Evolutionary conservation across 1,284 basidiomycete genomes (phyloP), one percentile per base, ranked within the genome.

Genomic region (Moniliophthora roreri): DNA sequence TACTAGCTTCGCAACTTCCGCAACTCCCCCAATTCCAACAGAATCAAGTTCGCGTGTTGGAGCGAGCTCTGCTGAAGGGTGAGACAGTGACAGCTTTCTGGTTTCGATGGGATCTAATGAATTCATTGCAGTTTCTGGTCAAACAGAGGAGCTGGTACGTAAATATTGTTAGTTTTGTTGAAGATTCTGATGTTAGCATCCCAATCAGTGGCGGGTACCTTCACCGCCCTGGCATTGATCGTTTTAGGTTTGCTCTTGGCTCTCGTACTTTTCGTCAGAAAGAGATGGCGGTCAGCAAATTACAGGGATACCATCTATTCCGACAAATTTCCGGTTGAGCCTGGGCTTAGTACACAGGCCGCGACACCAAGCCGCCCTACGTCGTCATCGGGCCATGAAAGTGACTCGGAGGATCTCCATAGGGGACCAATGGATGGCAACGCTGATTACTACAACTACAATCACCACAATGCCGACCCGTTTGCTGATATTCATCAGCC

Each of bases 141-240:
- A 34, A 75, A 78, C 51, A 77, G 74, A 58, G 71, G 66, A 23
- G 76, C 74, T 8, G 52, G 56, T 54, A 41, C 2, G 55, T 24
- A 16, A 9, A 28, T 4, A 41, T 20, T 26, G 42, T 47, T 49
- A 36, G 37, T 48, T 35, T 23, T 38, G 26, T 40, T 6, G 18
- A 16, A 24, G 18, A 9, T 41, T 18, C 32, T 18, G 45, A 20
- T 42, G 6, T 47, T 26, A 11, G 10, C 28, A 11, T 37, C 28
- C 48, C n/a, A 24, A 52, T 46, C 15, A 46, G 77, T 81, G 10
- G 77, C 74, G 0, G 77, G 76, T 32, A 76, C 73, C 0, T 82
- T 81, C 47, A 69, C 73, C 26, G 65, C 74, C 9, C 62, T 75
- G 10, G 62, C 64, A 40, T 53, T 76, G 48, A 58, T 69, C 24